phyloP scores from a whole-genome alignment of 306 rosid genomes.

The Vicia faba region DNA sequence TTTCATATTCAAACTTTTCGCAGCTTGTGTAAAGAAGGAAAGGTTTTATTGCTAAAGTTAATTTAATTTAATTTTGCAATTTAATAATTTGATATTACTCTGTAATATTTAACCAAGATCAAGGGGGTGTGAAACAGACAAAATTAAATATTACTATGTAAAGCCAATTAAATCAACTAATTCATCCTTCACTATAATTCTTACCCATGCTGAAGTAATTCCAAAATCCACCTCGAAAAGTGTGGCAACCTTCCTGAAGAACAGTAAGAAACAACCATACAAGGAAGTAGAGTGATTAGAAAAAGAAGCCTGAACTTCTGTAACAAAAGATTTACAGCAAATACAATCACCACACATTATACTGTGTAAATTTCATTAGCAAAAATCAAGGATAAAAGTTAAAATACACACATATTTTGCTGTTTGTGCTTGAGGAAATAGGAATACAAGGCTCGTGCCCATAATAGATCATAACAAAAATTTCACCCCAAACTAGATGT shows the following conservation, averaged over 20 bases:
- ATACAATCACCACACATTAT: background rate
- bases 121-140: constrained; percentile 7
- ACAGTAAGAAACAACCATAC: constrained; percentile 35
- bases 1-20: constrained; percentile 14
- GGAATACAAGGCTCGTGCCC: constrained; percentile 22
- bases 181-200: constrained; percentile 26
- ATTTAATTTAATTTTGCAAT: constrained; percentile 18
- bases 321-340: constrained; percentile 11
- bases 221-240: constrained; percentile 99
- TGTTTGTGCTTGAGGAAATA: background rate
- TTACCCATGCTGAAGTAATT: constrained; percentile 99
- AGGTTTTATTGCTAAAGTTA: constrained; percentile 17
- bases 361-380: constrained; percentile 17
- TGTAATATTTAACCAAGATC: background rate
- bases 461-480: constrained; percentile 17
- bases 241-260: constrained; percentile 84
- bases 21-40: constrained; percentile 1
- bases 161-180: constrained; percentile 21
- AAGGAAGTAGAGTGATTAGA: constrained; percentile 30
- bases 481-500: background rate
- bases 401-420: background rate
- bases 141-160: constrained; percentile 21
- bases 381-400: constrained; percentile 24
- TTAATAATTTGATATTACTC: constrained; percentile 10
- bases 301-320: constrained; percentile 34